Evolutionary conservation across 2,329 filamentous ascomycete genomes (phyloP), one percentile per base, ranked within the genome.

Genomic region (Diaporthe sp.): DNA sequence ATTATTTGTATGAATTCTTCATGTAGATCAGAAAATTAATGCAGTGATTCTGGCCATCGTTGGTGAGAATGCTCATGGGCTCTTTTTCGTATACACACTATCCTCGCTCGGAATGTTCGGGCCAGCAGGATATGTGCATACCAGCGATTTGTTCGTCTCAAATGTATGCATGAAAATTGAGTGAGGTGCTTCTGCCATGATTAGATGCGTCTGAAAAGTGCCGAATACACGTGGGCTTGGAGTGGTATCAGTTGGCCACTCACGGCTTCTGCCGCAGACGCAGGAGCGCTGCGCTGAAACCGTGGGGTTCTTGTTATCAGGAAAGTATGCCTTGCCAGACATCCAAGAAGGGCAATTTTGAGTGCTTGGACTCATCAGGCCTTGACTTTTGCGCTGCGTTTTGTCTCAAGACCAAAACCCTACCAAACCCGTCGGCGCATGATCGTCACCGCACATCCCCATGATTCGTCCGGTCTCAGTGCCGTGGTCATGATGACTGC

Each of bases 391-490:
- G 8, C 30, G 22, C 30, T 17, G 19, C 10, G 45, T 67, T 52
- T 52, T 38, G 64, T 67, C 33, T 67, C 45, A 35, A 35, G 28
- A 67, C 30, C 42, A n/a, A 67, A 67, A 30, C 28, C 19, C 28
- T 42, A 12, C 17, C 60, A 50, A 52, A 25, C 30, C 22, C 42
- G 12, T 35, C 38, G 40, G 7, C 30, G 64, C 64, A 67, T 67
- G 64, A 67, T 67, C 64, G 64, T 52, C 64, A n/a, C 64, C 45
- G 64, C 64, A 52, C 64, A 28, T 52, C 64, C 64, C 64, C 45
- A 67, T 67, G n/a, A 52, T 67, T 67, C 64, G 64, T 67, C 64
- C 64, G 64, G 64, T 67, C 45, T 40, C 45, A 19, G 40, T 38
- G 28, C 45, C 64, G 52, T 67, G 64, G 33, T 38, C 28, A 52